These are phyloP conservation scores for Adiantum capillusveneris DNA, from an alignment of 75 land plant genomes.

Conservation along the genomic window DNA sequence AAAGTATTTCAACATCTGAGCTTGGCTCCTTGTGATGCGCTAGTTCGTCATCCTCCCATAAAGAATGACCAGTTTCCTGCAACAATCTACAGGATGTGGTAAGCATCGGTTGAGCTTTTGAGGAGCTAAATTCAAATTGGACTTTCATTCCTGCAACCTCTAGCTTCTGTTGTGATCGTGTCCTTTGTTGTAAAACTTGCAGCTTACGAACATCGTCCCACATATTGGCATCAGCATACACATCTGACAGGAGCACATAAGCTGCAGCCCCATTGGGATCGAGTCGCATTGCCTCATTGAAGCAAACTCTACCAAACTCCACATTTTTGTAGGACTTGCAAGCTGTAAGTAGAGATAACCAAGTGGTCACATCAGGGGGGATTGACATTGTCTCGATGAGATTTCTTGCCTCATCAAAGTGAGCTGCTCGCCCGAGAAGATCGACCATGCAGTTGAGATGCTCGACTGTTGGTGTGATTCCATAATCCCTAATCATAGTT, in stretches of 20 bases:
- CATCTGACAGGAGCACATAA: background rate
- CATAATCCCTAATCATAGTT: constrained; percentile 1
- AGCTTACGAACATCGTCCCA: constrained; percentile 11
- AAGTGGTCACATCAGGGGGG: background rate
- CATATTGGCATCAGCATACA: constrained; percentile 2
- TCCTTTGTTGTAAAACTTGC: too few species aligned
- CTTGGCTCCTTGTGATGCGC: too few species aligned
- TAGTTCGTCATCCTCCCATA: too few species aligned
- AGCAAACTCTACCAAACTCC: constrained; percentile 5
- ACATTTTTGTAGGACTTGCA: background rate
- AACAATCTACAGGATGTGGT: too few species aligned
- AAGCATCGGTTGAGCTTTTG: too few species aligned
- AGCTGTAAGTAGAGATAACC: constrained; percentile 4
- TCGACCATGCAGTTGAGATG: constrained; percentile 13
- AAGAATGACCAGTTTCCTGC: too few species aligned
- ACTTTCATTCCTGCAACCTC: too few species aligned
- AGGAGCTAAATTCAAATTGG: too few species aligned
- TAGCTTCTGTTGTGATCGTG: too few species aligned
- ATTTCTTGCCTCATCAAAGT: constrained; percentile 4
- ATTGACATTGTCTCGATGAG: background rate
- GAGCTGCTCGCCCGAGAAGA: constrained; percentile 11
- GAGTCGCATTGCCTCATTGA: background rate
- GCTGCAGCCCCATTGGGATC: constrained; percentile 1
- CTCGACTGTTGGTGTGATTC: background rate
- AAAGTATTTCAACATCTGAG: too few species aligned